These are phyloP conservation scores for Ustilago trichophora DNA, from an alignment of 1,284 basidiomycete species.

Conservation along the genomic window DNA sequence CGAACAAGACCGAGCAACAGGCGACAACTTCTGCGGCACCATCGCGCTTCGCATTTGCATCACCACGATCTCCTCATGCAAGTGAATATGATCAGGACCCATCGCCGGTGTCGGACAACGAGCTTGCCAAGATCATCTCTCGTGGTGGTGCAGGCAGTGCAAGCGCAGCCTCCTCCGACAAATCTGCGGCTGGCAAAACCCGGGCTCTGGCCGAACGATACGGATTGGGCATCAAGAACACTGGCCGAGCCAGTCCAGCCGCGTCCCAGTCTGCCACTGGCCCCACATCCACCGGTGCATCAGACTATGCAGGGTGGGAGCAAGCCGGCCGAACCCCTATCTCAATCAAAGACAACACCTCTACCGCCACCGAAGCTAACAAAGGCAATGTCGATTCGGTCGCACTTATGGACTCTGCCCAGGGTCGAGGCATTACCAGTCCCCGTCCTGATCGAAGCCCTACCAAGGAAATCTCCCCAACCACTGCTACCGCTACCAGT, in stretches of 20 bases:
- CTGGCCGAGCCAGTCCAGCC: slow-evolving; percentile 6
- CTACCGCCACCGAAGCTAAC: neutral
- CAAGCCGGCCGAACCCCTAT: slow-evolving; percentile 49
- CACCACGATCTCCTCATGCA: slow-evolving; percentile 37
- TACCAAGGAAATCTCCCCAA: slow-evolving; percentile 5
- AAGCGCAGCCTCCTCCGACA: neutral
- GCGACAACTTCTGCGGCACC: neutral
- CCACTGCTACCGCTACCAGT: neutral
- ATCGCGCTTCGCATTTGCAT: slow-evolving; percentile 10
- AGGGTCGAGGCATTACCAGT: slow-evolving; percentile 37
- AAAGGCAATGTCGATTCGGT: slow-evolving; percentile 22
- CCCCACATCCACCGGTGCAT: slow-evolving; percentile 1
- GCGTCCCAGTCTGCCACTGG: neutral
- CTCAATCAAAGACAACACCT: slow-evolving; percentile 40
- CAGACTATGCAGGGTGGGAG: slow-evolving; percentile 43
- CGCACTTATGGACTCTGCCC: slow-evolving; percentile 43
- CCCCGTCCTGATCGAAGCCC: slow-evolving; percentile 18
- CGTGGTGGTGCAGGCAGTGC: slow-evolving; percentile 22
- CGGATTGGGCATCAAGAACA: slow-evolving; percentile 32
- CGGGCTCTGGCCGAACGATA: slow-evolving; percentile 34
- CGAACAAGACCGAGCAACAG: neutral
- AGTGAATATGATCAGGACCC: slow-evolving; percentile 54
- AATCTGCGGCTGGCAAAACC: slow-evolving; percentile 14
- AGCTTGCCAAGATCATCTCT: slow-evolving; percentile 57
- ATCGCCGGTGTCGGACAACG: slow-evolving; percentile 53